A percentile compares a stretch with the other conserved stretches of the same genome.
Conservation (phyloP, 345 rosid species). For the Eucalyptus tenuipes region DNA sequence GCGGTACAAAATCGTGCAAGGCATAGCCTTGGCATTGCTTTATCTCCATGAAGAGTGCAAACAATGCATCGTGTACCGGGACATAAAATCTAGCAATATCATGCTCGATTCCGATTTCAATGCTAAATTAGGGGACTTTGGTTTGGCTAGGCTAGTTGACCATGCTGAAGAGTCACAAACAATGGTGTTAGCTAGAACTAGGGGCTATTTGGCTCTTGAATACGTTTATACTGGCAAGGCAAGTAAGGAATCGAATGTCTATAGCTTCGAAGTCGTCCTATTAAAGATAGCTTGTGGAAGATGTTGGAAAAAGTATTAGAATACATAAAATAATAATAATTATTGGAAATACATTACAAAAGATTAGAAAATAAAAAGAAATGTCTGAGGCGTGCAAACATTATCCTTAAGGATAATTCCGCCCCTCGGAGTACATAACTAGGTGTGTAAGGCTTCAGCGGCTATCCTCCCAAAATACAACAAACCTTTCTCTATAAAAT, state of each 20-base stretch:
- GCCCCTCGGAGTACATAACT: no score
- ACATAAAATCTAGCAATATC: background rate
- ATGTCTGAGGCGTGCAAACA: no score
- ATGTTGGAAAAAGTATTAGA: no score
- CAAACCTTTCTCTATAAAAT: no score
- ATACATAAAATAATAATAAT: no score
- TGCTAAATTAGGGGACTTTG: background rate
- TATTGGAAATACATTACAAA: no score
- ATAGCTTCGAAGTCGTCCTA: background rate
- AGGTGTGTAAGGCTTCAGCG: no score
- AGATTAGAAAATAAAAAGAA: no score
- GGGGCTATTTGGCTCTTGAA: background rate
- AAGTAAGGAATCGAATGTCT: background rate
- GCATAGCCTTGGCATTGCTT: background rate
- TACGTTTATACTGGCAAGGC: accelerated
- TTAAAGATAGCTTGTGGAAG: background rate
- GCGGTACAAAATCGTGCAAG: background rate
- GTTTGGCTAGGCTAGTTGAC: background rate
- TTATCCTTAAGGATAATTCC: no score
- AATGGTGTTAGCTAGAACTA: background rate
- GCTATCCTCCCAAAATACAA: no score
- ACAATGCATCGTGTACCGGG: accelerated
- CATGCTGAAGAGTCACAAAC: background rate
- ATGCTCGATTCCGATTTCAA: background rate
- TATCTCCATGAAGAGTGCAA: background rate